A percentile compares a stretch with the other conserved stretches of the same genome.
phyloP scores from a whole-genome alignment of 108 stramenopile genomes.

The Skeletonema potamos region DNA sequence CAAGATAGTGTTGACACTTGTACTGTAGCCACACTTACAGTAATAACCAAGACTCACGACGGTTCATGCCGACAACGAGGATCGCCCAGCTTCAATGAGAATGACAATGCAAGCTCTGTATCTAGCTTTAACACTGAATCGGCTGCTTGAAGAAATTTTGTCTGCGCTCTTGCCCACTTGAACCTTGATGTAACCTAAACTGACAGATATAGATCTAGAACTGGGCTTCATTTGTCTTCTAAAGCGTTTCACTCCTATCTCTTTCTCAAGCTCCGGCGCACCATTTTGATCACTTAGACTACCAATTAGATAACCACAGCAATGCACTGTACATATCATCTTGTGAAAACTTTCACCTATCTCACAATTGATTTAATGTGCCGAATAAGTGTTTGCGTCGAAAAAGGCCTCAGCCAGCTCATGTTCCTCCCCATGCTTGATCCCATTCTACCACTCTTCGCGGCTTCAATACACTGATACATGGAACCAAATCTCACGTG shows the following conservation, averaged over 20 bases:
- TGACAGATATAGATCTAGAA: no score
- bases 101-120: background rate
- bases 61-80: background rate
- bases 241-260: no score
- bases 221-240: no score
- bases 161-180: background rate
- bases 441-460: constrained; percentile 47
- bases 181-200: no score
- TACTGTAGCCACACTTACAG: background rate
- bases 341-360: background rate
- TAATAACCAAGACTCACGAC: background rate
- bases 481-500: constrained; percentile 60
- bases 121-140: background rate
- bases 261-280: no score
- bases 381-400: background rate
- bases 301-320: no score
- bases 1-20: background rate
- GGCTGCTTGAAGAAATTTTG: background rate
- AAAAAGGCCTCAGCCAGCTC: constrained; percentile 22
- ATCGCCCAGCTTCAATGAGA: background rate
- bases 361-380: background rate
- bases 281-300: no score
- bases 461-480: constrained; percentile 70
- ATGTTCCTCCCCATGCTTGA: background rate
- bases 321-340: background rate